Evolutionary conservation across 768 basidiomycete species (phyloP).

Genomic region (Boletellus emodensis): DNA sequence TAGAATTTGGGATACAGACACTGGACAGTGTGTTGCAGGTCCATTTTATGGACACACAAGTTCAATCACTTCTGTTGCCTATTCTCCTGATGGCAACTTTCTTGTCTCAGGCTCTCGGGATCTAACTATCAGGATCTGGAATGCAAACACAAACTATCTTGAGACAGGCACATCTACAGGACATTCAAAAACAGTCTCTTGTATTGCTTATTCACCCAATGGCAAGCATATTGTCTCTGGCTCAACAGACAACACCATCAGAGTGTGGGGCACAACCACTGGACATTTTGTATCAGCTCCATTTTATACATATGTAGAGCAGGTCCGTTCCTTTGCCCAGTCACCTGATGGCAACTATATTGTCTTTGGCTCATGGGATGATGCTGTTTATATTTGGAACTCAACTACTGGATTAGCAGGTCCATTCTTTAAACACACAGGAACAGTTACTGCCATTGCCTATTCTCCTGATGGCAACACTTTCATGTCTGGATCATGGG

Average conservation of each 20-base stretch:
- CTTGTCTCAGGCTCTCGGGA: constrained; percentile 18
- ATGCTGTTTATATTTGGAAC: constrained; percentile 9
- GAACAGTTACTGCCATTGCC: neutral
- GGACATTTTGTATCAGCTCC: constrained; percentile 3
- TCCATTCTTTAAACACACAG: constrained; percentile 4
- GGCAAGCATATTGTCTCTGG: constrained; percentile 10
- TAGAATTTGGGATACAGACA: constrained; percentile 18
- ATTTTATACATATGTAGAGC: neutral
- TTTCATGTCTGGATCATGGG: constrained; percentile 7
- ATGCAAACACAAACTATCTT: constrained; percentile 4
- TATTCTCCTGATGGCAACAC: constrained; percentile 17
- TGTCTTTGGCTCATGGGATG: constrained; percentile 10
- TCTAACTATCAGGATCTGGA: constrained; percentile 14
- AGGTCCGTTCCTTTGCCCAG: neutral
- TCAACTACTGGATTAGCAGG: neutral
- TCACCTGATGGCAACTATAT: constrained; percentile 23
- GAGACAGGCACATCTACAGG: neutral
- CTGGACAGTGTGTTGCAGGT: constrained; percentile 11
- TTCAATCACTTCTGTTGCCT: constrained; percentile 4
- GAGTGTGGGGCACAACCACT: constrained; percentile 8
- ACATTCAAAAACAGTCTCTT: constrained; percentile 1
- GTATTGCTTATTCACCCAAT: constrained; percentile 16
- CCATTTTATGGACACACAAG: constrained; percentile 17
- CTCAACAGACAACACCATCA: constrained; percentile 6
- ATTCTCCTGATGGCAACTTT: constrained; percentile 15